Percentiles rank a stretch among this genome's conserved stretches.
phyloP scores from a whole-genome alignment of 305 asterid species.

The Solanum hybrid region DNA sequence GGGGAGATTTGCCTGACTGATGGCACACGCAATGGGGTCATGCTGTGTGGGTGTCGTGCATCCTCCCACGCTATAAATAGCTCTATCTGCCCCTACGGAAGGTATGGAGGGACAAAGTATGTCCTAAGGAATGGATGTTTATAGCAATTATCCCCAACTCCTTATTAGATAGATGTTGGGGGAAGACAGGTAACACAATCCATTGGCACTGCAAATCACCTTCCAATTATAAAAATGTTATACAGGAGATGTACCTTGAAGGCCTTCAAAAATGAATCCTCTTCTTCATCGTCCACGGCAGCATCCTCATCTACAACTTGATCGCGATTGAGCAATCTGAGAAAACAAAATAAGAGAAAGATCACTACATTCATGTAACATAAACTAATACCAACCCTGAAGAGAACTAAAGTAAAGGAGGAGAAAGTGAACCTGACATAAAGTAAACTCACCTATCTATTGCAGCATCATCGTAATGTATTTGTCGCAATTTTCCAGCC shows the following conservation, averaged over 20 bases:
- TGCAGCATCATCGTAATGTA: constrained; percentile 94
- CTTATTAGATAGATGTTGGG: not conserved
- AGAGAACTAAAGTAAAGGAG: constrained; percentile 2
- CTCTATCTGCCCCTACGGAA: not conserved
- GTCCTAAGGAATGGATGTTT: not conserved
- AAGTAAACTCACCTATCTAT: constrained; percentile 61
- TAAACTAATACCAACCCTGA: not conserved
- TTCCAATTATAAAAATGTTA: not conserved
- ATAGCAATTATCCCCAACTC: not conserved
- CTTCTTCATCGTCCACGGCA: constrained; percentile 82
- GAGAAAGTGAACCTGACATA: not conserved
- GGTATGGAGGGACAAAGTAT: not conserved
- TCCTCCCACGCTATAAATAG: not conserved
- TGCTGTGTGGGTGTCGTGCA: not conserved
- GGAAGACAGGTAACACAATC: not conserved
- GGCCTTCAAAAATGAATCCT: constrained; percentile 90
- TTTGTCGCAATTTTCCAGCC: constrained; percentile 88
- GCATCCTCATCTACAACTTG: constrained; percentile 79
- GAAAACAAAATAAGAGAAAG: not conserved
- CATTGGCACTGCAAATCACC: not conserved
- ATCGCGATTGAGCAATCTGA: constrained; percentile 83
- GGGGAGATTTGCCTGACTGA: not conserved
- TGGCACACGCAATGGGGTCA: not conserved
- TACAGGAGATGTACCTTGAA: constrained; percentile 53
- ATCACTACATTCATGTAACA: not conserved